A percentile compares a stretch with the other conserved stretches of the same genome.
phyloP scores from a whole-genome alignment of 129 eudicot genomes.

The Flaveria trinervia region DNA sequence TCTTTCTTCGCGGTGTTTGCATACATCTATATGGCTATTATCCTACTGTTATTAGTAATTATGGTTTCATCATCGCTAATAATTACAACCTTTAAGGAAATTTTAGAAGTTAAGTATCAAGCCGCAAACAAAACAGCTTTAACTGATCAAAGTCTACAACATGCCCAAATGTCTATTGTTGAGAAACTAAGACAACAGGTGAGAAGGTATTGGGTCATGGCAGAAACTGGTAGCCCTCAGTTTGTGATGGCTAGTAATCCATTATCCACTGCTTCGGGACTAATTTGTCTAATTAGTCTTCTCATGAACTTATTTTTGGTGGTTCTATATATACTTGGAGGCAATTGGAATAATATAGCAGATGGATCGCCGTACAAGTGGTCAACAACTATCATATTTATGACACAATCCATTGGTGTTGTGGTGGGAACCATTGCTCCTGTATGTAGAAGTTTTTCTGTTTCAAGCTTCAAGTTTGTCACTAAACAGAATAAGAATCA shows the following conservation, averaged over 20 bases:
- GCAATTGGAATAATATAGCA: background rate
- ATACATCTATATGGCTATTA: background rate
- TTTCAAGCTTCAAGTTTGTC: conserved; percentile 1
- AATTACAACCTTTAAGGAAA: conserved; percentile 27
- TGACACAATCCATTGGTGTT: conserved; percentile 14
- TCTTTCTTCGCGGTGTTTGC: background rate
- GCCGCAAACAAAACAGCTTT: conserved; percentile 7
- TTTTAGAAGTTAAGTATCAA: conserved; percentile 33
- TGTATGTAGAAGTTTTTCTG: conserved; percentile 11
- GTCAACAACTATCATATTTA: background rate
- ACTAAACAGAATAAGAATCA: background rate
- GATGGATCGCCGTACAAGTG: conserved; percentile 11
- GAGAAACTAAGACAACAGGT: conserved; percentile 12
- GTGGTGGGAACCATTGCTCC: conserved; percentile 27
- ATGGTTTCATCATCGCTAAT: conserved; percentile 31
- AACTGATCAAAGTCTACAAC: background rate
- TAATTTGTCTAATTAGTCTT: conserved; percentile 9
- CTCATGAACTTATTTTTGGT: background rate
- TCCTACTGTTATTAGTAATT: conserved; percentile 20
- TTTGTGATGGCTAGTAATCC: conserved; percentile 25
- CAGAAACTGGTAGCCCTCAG: conserved; percentile 30
- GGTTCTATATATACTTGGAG: background rate
- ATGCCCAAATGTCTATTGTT: background rate
- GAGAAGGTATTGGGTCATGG: conserved; percentile 28
- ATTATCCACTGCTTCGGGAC: conserved; percentile 9